Evolutionary conservation across 768 basidiomycete genomes (phyloP), one percentile per base, ranked within the genome.

Genomic region (Butyriboletus loyo): DNA sequence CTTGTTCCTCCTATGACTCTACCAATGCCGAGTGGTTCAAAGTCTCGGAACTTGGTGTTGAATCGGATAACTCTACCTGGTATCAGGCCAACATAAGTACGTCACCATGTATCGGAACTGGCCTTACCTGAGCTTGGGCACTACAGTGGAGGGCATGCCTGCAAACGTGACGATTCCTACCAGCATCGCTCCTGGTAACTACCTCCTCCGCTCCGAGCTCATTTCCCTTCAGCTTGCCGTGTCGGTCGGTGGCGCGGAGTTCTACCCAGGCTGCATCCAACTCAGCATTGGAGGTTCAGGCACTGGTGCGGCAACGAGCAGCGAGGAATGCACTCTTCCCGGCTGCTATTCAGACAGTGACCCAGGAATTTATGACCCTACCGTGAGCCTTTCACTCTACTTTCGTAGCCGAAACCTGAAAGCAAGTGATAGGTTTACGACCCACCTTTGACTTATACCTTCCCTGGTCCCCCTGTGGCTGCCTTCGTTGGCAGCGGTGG

Each of bases 131-230:
- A 28, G 13, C 15, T n/a, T 38, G 28, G 14, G 11, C 15, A 7
- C 13, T 31, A 19, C 39, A 77, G 78, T 67, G 60, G 46, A 58
- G 1, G 77, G 79, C 5, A 61, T 49, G 17, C 60, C 73, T 1
- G 77, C 73, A 1, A 72, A 60, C 13, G 71, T 79, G 6, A 73
- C 69, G 2, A 66, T 85, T 46, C 84, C 84, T 10, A 50, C 61
- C 15, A 77, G 73, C 49, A 69, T 92, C 46, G 76, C 80, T 0
- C 66, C 86, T 1, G 89, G 89, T 2, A 75, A 84, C 60, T 92
- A 91, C 65, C 73, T 92, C 42, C 66, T 90, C 59, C 86, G 89
- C 7, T 82, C 89, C 66, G 89, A 92, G 52, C 79, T 92, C 64
- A 84, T 92, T 65, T 82, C 86, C 9, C 81, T 92, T 15, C 89